Evolutionary conservation across 805 yeast genomes (phyloP).

Genomic region (Danielozyma ontarioensis): DNA sequence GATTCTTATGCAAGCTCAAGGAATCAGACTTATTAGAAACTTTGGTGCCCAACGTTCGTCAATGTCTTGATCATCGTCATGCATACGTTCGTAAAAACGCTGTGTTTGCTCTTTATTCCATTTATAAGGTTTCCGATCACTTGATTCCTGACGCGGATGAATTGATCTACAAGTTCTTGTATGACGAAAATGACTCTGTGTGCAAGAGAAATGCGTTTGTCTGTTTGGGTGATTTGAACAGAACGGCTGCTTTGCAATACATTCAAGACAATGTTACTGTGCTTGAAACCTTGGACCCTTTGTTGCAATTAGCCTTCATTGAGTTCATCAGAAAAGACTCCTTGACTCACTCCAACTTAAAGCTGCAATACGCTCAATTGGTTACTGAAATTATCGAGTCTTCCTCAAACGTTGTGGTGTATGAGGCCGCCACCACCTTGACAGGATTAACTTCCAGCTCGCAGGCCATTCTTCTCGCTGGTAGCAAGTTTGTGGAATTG

Average conservation of each 20-base stretch:
- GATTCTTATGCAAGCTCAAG: slow-evolving; percentile 83
- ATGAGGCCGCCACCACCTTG: slow-evolving; percentile 87
- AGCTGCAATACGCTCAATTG: slow-evolving; percentile 65
- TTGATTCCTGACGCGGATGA: slow-evolving; percentile 95
- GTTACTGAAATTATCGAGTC: slow-evolving; percentile 70
- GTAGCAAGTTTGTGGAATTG: slow-evolving; percentile 77
- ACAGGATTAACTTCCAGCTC: slow-evolving; percentile 60
- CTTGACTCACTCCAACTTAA: slow-evolving; percentile 53
- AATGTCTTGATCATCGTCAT: slow-evolving; percentile 91
- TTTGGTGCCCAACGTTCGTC: slow-evolving; percentile 85
- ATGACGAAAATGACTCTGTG: slow-evolving; percentile 83
- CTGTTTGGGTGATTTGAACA: slow-evolving; percentile 73
- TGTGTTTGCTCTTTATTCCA: slow-evolving; percentile 81
- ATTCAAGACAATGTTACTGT: slow-evolving; percentile 63
- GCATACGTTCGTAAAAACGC: slow-evolving; percentile 98
- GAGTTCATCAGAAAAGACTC: slow-evolving; percentile 90
- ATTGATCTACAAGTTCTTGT: slow-evolving; percentile 64
- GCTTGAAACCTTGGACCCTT: slow-evolving; percentile 67
- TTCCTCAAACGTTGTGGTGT: slow-evolving; percentile 67
- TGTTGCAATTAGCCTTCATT: slow-evolving; percentile 82
- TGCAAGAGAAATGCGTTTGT: slow-evolving; percentile 95
- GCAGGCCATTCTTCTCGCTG: slow-evolving; percentile 68
- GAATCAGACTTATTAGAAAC: slow-evolving; percentile 95
- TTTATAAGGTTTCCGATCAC: slow-evolving; percentile 77
- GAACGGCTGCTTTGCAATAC: slow-evolving; percentile 79